A percentile compares a stretch with the other conserved stretches of the same genome.
These are phyloP conservation scores for Domatiomyces catenatus DNA, from an alignment of 2,329 filamentous ascomycete genomes.

Conservation along the genomic window DNA sequence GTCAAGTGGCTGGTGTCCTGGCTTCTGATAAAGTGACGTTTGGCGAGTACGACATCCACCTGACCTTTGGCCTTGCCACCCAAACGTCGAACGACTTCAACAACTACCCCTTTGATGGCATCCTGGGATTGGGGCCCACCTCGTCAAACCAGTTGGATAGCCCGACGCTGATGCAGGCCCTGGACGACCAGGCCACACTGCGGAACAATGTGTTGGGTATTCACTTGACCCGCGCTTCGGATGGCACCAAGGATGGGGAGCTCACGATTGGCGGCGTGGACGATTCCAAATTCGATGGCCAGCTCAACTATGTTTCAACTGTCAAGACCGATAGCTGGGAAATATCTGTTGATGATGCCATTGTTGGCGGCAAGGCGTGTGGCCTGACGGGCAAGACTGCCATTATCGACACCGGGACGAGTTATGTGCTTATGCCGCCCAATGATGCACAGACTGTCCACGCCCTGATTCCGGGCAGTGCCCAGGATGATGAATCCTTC, in stretches of 20 bases:
- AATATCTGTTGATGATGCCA: slow-evolving; percentile 51
- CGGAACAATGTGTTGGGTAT: slow-evolving; percentile 55
- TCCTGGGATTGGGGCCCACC: slow-evolving; percentile 59
- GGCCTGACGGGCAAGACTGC: slow-evolving; percentile 44
- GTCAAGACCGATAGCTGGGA: slow-evolving; percentile 46
- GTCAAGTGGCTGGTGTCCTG: slow-evolving; percentile 51
- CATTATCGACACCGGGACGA: slow-evolving; percentile 74
- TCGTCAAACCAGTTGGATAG: slow-evolving; percentile 34
- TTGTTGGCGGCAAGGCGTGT: slow-evolving; percentile 42
- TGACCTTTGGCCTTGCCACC: slow-evolving; percentile 59
- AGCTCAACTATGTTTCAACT: slow-evolving; percentile 50
- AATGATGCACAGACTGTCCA: slow-evolving; percentile 54
- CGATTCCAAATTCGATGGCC: slow-evolving; percentile 48
- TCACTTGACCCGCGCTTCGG: slow-evolving; percentile 50
- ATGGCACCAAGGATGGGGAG: slow-evolving; percentile 56
- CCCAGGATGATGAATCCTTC: slow-evolving; percentile 41
- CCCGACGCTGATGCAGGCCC: slow-evolving; percentile 51
- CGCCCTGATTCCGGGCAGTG: slow-evolving; percentile 47
- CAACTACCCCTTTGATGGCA: slow-evolving; percentile 73
- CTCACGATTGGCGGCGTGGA: slow-evolving; percentile 63
- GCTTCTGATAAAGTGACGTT: slow-evolving; percentile 53
- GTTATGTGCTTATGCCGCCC: slow-evolving; percentile 57
- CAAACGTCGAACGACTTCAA: slow-evolving; percentile 59
- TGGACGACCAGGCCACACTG: slow-evolving; percentile 43
- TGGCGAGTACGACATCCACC: slow-evolving; percentile 46